Evolutionary conservation across 495 filamentous ascomycete genomes (phyloP).

Genomic region (Xylaria acuta): DNA sequence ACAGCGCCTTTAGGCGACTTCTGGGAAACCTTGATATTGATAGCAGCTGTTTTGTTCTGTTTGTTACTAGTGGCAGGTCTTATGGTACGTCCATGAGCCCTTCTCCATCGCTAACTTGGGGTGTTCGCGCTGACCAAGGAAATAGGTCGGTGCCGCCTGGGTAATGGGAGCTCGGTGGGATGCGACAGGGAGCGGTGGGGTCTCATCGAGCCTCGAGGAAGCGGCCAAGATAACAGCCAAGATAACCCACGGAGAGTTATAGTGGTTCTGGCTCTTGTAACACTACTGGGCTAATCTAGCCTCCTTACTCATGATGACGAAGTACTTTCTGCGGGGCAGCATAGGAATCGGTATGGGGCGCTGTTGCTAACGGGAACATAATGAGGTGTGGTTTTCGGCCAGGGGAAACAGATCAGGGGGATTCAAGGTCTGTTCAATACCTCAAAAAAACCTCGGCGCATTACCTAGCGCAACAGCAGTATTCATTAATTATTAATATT

Average conservation of each 20-base stretch:
- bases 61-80: conserved; percentile 47
- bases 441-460: conserved; percentile 8
- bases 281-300: conserved; percentile 7
- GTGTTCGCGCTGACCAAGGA: conserved; percentile 22
- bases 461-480: conserved; percentile 14
- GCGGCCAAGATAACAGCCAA: conserved; percentile 33
- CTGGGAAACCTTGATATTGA: conserved; percentile 46
- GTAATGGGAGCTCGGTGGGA: conserved; percentile 68
- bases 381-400: conserved; percentile 9
- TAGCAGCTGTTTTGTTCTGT: conserved; percentile 41
- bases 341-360: conserved; percentile 23
- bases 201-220: conserved; percentile 36
- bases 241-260: conserved; percentile 52
- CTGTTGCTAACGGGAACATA: conserved; percentile 8
- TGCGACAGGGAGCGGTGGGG: conserved; percentile 46
- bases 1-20: conserved; percentile 36
- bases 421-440: conserved; percentile 20
- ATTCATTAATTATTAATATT: conserved; percentile 27
- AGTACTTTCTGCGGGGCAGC: conserved; percentile 6
- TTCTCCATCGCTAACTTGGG: background rate
- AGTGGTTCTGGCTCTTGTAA: conserved; percentile 23
- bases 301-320: conserved; percentile 24
- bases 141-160: conserved; percentile 71
- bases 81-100: conserved; percentile 49
- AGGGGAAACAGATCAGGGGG: conserved; percentile 7